Evolutionary conservation across 139 green algal genomes (phyloP), one percentile per base, ranked within the genome.

Genomic region (Chlamydomonas sp.): DNA sequence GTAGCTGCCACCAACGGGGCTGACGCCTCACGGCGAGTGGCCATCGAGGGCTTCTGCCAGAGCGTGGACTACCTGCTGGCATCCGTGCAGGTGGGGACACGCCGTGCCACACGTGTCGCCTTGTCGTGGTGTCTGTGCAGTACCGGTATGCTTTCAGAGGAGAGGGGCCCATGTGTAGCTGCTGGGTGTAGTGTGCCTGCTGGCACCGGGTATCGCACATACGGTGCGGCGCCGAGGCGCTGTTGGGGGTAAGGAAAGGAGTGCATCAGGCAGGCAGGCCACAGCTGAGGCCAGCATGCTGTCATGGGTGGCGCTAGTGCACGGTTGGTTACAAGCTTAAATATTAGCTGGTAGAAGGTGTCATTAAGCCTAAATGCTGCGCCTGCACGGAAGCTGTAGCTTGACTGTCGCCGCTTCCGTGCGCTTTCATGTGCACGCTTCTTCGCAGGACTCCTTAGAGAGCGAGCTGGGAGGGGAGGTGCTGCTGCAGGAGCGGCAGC

Each of bases 1-100:
- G 91, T 97, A 8, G 82, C 89, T 1, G 96, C 95, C 61, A 97
- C 92, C 74, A 98, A 98, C 80, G 95, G 96, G 20, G 18, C 84
- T 1, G 94, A 98, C 75, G 64, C 78, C 16, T 84, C 80, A 0
- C 91, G 95, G 3, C 92, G 93, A 7, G 62, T 98, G 12, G 92
- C 90, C 77, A 78, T 97, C 60, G 77, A 95, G 83, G 95, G 95
- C 31, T 97, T 98, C 88, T 97, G 95, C 90, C 88, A 92, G 85
- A 84, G 64, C 20, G 85, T 90, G 14, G 85, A 90, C 71, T 86
- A 89, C 63, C 85, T 91, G 68, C 83, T 84, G 49, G 93, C 92
- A 59, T 73, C 81, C 15, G 93, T 96, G 14, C 78, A 95, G 72
- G 71, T 77, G 69, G 4, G 69, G 31, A 49, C 68, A 91, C 68